Evolutionary conservation across 2,329 filamentous ascomycete species (phyloP).

Genomic region (Lachnellula cervina): DNA sequence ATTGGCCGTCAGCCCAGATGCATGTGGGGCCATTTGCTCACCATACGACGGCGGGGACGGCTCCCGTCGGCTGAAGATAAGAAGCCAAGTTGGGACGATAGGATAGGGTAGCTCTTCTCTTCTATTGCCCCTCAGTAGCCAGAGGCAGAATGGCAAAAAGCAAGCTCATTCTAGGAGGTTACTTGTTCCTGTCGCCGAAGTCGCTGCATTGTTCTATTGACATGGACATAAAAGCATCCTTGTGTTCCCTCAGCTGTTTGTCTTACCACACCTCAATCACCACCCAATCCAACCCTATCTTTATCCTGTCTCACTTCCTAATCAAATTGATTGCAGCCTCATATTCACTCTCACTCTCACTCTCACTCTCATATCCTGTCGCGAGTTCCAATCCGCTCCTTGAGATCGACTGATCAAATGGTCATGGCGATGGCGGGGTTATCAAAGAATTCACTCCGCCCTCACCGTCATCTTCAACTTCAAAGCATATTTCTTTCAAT

Average conservation of each 20-base stretch:
- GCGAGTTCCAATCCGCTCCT: no score
- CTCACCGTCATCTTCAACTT: not conserved
- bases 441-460: conserved; percentile 15
- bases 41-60: not conserved
- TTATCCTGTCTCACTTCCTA: not conserved
- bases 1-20: not conserved
- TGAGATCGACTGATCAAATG: not conserved
- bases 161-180: not conserved
- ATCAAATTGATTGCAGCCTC: not conserved
- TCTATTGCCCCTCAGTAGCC: conserved; percentile 12
- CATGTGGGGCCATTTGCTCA: conserved; percentile 1
- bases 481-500: not conserved
- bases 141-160: not conserved
- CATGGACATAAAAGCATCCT: not conserved
- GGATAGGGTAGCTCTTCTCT: no score
- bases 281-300: not conserved
- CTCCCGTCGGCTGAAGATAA: conserved; percentile 17
- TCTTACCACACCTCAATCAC: not conserved
- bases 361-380: not conserved
- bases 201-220: conserved; percentile 9
- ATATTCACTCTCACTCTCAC: no score
- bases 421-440: conserved; percentile 24
- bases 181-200: conserved; percentile 13
- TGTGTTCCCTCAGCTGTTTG: not conserved
- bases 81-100: not conserved